phyloP scores from a whole-genome alignment of 2,329 filamentous ascomycete genomes.

The Elsinoe arachidis region DNA sequence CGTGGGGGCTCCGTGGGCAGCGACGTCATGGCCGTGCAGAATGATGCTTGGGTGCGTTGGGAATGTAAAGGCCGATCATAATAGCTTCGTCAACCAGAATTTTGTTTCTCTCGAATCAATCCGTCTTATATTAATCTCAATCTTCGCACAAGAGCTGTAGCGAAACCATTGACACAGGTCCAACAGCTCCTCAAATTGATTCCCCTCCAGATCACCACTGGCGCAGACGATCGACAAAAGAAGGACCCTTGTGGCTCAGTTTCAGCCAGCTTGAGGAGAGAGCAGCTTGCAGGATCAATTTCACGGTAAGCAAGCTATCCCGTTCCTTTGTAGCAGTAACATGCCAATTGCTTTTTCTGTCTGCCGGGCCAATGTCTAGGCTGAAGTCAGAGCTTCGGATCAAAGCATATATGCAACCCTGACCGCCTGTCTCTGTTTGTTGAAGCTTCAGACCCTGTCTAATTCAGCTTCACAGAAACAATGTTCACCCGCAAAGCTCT shows the following conservation, averaged over 20 bases:
- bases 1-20: not conserved
- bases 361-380: not conserved
- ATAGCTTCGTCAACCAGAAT: not conserved
- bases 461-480: not conserved
- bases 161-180: not conserved
- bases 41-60: conserved; percentile 7
- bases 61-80: conserved; percentile 5
- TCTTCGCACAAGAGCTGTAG: not conserved
- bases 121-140: not conserved
- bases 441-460: not conserved
- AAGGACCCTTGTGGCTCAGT: not conserved
- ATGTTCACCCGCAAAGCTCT: conserved; percentile 4
- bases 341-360: conserved; percentile 2
- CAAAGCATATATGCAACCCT: not conserved
- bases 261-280: not conserved
- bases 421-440: not conserved
- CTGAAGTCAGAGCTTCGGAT: not conserved
- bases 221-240: conserved; percentile 2
- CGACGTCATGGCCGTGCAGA: conserved; percentile 11
- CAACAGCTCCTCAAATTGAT: not conserved
- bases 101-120: not conserved
- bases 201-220: not conserved
- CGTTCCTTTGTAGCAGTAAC: not conserved
- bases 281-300: conserved; percentile 3
- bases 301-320: not conserved